Evolutionary conservation across 768 basidiomycete genomes (phyloP), one percentile per base, ranked within the genome.

Genomic region (Agaricus subrufescens): DNA sequence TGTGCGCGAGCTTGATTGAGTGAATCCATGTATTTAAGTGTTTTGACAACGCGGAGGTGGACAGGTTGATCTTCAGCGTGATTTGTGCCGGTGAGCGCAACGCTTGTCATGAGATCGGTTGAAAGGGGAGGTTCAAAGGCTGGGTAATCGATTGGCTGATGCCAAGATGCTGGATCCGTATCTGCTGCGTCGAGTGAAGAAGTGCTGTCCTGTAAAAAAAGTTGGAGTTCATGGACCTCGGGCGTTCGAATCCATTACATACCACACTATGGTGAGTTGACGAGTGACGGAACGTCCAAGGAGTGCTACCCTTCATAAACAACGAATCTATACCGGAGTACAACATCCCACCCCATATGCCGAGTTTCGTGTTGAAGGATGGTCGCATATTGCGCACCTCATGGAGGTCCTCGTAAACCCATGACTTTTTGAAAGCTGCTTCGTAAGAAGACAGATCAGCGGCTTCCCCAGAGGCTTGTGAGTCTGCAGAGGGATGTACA

Each of bases 41-140:
- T 75, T 30, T 64, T 63, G 47, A 85, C 67, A 3, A 97, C 82
- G 31, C 88, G 79, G 47, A 98, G 75, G 71, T 99, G 97, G 12
- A 92, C 75, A 2, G 88, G 93, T 68, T 98, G 94, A 68, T 98
- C 94, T 68, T 99, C 96, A n/a, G 89, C 86, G 65, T 98, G 96
- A 66, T 96, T 96, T 14, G 96, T 98, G 0, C 90, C 91, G 6
- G 96, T 97, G 44, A 97, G 79, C 2, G 90, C 79, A 38, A 99
- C 80, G 34, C 89, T 89, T 0, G 93, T 98, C 68, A 98, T 77
- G 64, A 99, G 75, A 67, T 98, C 96, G 29, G 96, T 98, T 4
- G 91, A 93, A 12, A 98, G 75, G 6, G 93, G 91, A 1, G 94
- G 84, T 66, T 98, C 86, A 50, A 90, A 91, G 4, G 84, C 72